Evolutionary conservation across 2,329 filamentous ascomycete genomes (phyloP), one percentile per base, ranked within the genome.

Genomic region (Colletotrichum tropicale): DNA sequence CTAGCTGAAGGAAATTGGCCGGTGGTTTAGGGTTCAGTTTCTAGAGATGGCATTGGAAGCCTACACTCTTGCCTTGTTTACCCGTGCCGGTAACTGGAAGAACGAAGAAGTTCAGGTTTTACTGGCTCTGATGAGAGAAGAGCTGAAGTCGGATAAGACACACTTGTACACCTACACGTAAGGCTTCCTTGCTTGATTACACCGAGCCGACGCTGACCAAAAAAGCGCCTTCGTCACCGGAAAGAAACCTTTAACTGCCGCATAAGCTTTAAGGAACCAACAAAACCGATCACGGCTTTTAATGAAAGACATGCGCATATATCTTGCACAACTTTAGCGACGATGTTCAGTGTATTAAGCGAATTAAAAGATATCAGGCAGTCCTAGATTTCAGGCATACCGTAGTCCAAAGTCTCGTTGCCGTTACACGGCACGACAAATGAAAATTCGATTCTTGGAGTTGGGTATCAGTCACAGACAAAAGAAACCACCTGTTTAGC

Each of bases 1-100:
- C 81, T 86, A 82, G 9, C 81, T 87, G 24, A 87, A 87, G 75
- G 83, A 85, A 67, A 81, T 87, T 62, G 86, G 74, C 69, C 13
- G 85, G 71, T 66, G 75, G 65, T 79, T 79, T 12, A 72, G 76
- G 6, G 73, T 78, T 0, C 78, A 80, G 32, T 78, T 80, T 30
- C 64, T 80, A 2, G 76, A 80, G 60, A 73, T 78, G 70, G 76
- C 76, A 1, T 68, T 80, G 8, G 66, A 74, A 18, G 66, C 78
- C 0, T 80, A 80, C 60, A 76, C 77, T 3, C 75, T 80, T 38
- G 79, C 79, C 8, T 30, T 80, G 5, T 80, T 79, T 55, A 80
- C 79, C 3, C 64, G 79, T 8, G 76, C 65, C 28, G 79, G 79
- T 3, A 68, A 76, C 5, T 80, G 78, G 78, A 76, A 65, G 8